Percentiles rank a stretch among this genome's conserved stretches.
Evolutionary conservation across 345 rosid genomes (phyloP).

Genomic region (Noccaea caerulescens): DNA sequence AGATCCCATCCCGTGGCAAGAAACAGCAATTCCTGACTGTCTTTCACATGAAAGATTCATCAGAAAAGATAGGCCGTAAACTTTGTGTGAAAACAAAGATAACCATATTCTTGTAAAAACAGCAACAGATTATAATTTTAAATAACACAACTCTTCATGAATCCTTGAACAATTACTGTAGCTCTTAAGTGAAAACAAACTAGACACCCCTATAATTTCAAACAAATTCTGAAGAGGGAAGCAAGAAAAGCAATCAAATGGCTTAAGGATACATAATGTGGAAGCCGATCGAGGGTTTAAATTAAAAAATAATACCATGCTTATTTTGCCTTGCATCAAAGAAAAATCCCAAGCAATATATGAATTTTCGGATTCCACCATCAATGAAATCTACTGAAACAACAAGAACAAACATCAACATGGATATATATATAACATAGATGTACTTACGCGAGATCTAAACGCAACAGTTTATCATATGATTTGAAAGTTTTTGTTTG

Average conservation of each 20-base stretch:
- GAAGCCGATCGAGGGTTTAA: slow-evolving; percentile 33
- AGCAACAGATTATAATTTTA: not conserved
- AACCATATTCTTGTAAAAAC: slow-evolving; percentile 1
- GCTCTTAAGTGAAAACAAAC: not conserved
- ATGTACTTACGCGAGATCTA: not conserved
- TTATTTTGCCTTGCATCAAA: slow-evolving; percentile 80
- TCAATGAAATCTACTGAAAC: slow-evolving; percentile 63
- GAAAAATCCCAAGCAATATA: slow-evolving; percentile 98
- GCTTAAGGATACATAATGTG: not conserved
- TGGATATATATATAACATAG: not conserved
- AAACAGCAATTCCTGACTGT: not conserved
- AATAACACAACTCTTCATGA: not conserved
- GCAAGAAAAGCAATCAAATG: slow-evolving; percentile 10
- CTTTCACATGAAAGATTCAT: slow-evolving; percentile 21
- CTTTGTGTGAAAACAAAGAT: not conserved
- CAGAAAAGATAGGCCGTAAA: slow-evolving; percentile 5
- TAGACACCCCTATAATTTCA: not conserved
- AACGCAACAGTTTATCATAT: slow-evolving; percentile 18
- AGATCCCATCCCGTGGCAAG: slow-evolving; percentile 9
- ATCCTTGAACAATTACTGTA: slow-evolving; percentile 7
- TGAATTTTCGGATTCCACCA: slow-evolving; percentile 86
- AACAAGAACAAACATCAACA: slow-evolving; percentile 24
- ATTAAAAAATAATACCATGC: slow-evolving; percentile 54
- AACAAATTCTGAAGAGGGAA: slow-evolving; percentile 11
- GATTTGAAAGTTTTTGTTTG: not conserved